Evolutionary conservation across 2,329 filamentous ascomycete genomes (phyloP).

Genomic region (Cordyceps tenuipes): DNA sequence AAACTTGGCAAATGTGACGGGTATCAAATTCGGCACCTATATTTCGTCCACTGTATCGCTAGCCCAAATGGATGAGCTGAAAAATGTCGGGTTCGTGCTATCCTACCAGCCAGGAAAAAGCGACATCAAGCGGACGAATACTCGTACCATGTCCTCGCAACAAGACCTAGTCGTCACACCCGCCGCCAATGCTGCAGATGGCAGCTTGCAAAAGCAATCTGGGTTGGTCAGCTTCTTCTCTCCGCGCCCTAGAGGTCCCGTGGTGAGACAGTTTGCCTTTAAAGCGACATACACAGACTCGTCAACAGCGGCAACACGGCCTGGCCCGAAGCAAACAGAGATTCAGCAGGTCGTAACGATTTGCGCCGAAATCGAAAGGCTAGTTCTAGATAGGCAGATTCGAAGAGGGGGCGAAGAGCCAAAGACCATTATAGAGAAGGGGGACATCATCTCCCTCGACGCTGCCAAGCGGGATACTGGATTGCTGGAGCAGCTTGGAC

Average conservation of each 20-base stretch:
- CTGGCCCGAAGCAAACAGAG: slow-evolving; percentile 40
- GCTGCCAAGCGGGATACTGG: slow-evolving; percentile 85
- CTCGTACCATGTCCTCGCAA: slow-evolving; percentile 62
- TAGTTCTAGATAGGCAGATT: slow-evolving; percentile 45
- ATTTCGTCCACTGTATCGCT: slow-evolving; percentile 80
- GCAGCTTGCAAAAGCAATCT: slow-evolving; percentile 19
- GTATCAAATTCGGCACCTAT: slow-evolving; percentile 75
- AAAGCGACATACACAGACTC: slow-evolving; percentile 48
- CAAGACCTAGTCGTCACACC: slow-evolving; percentile 20
- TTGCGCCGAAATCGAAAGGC: slow-evolving; percentile 66
- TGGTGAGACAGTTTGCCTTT: slow-evolving; percentile 40
- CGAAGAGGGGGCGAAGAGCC: slow-evolving; percentile 32
- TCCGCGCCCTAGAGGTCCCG: slow-evolving; percentile 25
- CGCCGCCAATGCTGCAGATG: slow-evolving; percentile 15
- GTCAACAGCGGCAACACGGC: slow-evolving; percentile 44
- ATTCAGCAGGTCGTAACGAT: slow-evolving; percentile 53
- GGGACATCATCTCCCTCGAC: slow-evolving; percentile 71
- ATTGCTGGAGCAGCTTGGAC: slow-evolving; percentile 75
- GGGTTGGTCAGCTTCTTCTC: slow-evolving; percentile 36
- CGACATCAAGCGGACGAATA: slow-evolving; percentile 74
- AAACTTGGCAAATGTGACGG: slow-evolving; percentile 62
- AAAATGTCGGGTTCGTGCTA: slow-evolving; percentile 78
- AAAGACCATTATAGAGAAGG: slow-evolving; percentile 43
- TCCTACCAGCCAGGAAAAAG: slow-evolving; percentile 64
- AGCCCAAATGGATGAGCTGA: slow-evolving; percentile 65